These are phyloP conservation scores for Lentinus brumalis DNA, from an alignment of 768 basidiomycete genomes.

Conservation along the genomic window DNA sequence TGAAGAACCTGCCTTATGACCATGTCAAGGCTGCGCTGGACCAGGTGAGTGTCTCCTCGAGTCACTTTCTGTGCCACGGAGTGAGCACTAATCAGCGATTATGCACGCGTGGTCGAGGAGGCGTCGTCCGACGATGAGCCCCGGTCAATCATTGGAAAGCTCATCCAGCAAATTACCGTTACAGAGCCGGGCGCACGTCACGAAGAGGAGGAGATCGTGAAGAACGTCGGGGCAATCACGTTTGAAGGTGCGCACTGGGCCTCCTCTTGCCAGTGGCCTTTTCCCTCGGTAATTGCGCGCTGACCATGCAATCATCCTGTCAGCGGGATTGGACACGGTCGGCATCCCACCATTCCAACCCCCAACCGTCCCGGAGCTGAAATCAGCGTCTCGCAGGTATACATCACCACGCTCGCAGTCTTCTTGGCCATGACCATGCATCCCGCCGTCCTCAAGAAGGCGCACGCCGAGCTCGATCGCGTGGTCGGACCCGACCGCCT, in stretches of 20 bases:
- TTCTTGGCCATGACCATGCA: constrained; percentile 10
- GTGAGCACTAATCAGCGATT: too few species aligned
- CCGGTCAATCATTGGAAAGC: not conserved
- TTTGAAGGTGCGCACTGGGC: not conserved
- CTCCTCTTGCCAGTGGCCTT: too few species aligned
- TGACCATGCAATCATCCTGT: too few species aligned
- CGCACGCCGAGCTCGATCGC: constrained; percentile 62
- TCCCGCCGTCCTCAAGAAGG: constrained; percentile 38
- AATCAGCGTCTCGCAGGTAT: constrained; percentile 16
- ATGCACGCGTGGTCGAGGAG: too few species aligned
- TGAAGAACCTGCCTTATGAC: not conserved
- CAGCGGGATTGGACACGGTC: constrained; percentile 4
- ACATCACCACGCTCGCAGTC: constrained; percentile 13
- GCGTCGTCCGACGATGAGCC: not conserved
- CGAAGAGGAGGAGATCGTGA: not conserved
- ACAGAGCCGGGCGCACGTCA: not conserved
- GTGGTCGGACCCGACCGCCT: constrained; percentile 56
- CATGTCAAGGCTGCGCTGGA: not conserved
- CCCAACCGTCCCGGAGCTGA: not conserved
- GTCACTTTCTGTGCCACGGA: too few species aligned
- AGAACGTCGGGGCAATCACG: not conserved
- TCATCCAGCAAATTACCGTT: not conserved
- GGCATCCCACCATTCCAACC: not conserved
- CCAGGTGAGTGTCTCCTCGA: not conserved
- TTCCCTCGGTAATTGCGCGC: not conserved